These are phyloP conservation scores for Petunia hybrid DNA, from an alignment of 305 asterid genomes.

Conservation along the genomic window DNA sequence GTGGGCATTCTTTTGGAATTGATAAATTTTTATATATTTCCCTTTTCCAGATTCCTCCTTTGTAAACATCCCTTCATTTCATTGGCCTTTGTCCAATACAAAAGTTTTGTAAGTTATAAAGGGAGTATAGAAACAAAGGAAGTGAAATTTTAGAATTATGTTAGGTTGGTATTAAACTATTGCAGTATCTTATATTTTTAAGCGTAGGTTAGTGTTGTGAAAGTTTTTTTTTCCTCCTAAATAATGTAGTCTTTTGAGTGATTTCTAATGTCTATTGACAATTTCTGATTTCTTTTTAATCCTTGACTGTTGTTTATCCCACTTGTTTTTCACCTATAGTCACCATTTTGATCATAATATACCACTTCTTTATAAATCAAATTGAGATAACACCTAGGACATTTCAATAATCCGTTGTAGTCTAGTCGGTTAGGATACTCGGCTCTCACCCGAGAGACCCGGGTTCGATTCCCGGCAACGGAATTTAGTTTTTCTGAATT, in stretches of 20 bases:
- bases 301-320: not conserved
- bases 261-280: not conserved
- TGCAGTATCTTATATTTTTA: not conserved
- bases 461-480: slow-evolving; percentile 56
- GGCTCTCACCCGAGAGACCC: slow-evolving; percentile 56
- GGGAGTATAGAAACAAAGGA: not conserved
- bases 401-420: not conserved
- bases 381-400: too few species aligned
- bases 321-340: too few species aligned
- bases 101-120: not conserved
- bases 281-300: too few species aligned
- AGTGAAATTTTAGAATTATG: not conserved
- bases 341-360: too few species aligned
- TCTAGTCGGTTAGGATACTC: not conserved
- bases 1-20: not conserved
- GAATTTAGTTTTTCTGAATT: not conserved
- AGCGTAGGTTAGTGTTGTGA: slow-evolving; percentile 2
- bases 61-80: slow-evolving; percentile 1
- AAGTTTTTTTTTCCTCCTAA: not conserved
- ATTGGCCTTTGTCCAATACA: not conserved
- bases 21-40: not conserved
- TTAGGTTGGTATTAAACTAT: slow-evolving; percentile 5
- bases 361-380: too few species aligned
- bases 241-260: not conserved
- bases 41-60: not conserved